These are phyloP conservation scores for Trichophyton simii DNA, from an alignment of 2,329 filamentous ascomycete species.

Conservation along the genomic window DNA sequence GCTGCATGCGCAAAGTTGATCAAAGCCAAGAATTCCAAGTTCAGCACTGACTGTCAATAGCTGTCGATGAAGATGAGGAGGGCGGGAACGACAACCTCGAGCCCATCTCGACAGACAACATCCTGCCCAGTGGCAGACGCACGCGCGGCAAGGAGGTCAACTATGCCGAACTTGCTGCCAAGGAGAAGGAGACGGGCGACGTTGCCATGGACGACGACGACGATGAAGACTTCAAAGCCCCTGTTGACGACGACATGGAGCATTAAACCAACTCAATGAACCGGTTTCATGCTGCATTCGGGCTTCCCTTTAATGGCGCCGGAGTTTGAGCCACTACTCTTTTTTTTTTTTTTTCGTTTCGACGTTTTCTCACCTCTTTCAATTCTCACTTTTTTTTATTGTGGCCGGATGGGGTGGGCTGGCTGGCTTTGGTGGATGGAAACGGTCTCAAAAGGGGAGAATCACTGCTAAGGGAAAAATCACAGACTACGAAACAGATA, in stretches of 20 bases:
- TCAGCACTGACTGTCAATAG: not conserved
- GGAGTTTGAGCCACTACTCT: not conserved
- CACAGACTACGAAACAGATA: not conserved
- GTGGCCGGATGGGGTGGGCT: not conserved
- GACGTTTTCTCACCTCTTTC: not conserved
- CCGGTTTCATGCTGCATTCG: not conserved
- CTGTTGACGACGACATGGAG: constrained; percentile 20
- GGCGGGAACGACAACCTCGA: constrained; percentile 55
- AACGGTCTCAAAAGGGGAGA: not conserved
- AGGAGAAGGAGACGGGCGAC: constrained; percentile 67
- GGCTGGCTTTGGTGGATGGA: not conserved
- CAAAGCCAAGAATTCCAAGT: not conserved
- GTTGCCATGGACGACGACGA: constrained; percentile 50
- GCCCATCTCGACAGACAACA: constrained; percentile 83
- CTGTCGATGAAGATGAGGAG: constrained; percentile 57
- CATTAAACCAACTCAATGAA: not conserved
- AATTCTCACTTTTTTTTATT: not conserved
- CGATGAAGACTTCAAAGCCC: constrained; percentile 32
- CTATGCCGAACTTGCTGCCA: constrained; percentile 77
- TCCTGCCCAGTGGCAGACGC: constrained; percentile 63
- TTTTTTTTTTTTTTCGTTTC: not conserved
- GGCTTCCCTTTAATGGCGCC: not conserved
- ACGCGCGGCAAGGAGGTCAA: constrained; percentile 89
- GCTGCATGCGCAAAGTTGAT: not conserved
- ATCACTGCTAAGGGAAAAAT: too few relatives aligned